Conservation (phyloP, 2,329 filamentous ascomycete species). For the Knufia fluminis region DNA sequence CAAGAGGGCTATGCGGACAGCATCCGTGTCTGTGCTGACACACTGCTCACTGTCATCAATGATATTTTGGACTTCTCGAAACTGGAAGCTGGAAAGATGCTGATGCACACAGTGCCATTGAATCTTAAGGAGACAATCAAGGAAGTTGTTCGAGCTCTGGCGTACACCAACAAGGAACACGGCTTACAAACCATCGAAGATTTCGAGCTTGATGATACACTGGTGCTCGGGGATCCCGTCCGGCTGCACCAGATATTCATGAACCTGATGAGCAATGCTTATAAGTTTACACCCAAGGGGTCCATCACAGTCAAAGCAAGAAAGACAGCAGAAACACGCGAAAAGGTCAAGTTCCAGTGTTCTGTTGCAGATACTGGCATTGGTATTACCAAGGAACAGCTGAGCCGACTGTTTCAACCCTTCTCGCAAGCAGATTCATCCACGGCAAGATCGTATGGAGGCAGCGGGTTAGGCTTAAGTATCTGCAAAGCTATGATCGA, state of each 20-base stretch:
- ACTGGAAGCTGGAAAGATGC: conserved; percentile 46
- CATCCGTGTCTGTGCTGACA: conserved; percentile 34
- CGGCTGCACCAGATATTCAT: conserved; percentile 59
- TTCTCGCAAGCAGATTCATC: conserved; percentile 53
- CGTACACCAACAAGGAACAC: conserved; percentile 54
- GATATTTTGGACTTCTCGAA: conserved; percentile 40
- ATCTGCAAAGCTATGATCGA: conserved; percentile 56
- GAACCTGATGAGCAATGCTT: conserved; percentile 54
- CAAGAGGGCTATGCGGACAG: conserved; percentile 34
- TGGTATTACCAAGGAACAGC: conserved; percentile 57
- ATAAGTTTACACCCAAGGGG: conserved; percentile 52
- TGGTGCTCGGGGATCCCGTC: conserved; percentile 79
- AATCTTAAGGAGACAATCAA: conserved; percentile 60
- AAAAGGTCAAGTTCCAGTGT: conserved; percentile 29
- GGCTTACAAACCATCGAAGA: conserved; percentile 54
- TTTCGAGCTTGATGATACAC: conserved; percentile 51
- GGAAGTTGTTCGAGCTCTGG: conserved; percentile 54
- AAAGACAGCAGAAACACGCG: conserved; percentile 28
- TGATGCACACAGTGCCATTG: conserved; percentile 71
- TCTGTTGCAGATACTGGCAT: conserved; percentile 56
- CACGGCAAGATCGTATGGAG: conserved; percentile 54
- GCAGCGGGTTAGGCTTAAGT: conserved; percentile 49
- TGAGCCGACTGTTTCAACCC: conserved; percentile 51
- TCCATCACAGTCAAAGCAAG: conserved; percentile 40
- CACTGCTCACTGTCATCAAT: conserved; percentile 37